phyloP scores from a whole-genome alignment of 768 basidiomycete species.

The Gloeopeniophorella convolvens region DNA sequence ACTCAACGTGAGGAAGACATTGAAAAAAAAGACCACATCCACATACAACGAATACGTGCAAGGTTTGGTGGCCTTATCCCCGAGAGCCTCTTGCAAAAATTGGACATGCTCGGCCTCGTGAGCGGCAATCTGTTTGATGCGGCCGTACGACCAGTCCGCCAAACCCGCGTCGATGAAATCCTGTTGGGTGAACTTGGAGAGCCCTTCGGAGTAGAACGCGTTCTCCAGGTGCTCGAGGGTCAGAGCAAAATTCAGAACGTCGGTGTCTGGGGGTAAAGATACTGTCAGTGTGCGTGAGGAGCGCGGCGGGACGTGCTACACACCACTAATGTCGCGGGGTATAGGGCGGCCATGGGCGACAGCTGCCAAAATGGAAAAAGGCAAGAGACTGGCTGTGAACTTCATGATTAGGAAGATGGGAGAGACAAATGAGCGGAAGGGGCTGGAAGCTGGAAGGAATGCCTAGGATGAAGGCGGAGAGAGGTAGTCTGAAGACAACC shows the following conservation, averaged over 20 bases:
- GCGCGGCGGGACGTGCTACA: not conserved
- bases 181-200: conserved; percentile 32
- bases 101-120: conserved; percentile 40
- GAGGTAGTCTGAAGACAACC: conserved; percentile 5
- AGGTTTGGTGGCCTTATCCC: conserved; percentile 31
- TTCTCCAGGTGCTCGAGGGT: conserved; percentile 35
- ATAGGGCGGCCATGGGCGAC: conserved; percentile 10
- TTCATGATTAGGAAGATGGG: conserved; percentile 3
- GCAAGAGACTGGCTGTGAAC: not conserved
- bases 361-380: not conserved
- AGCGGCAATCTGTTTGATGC: conserved; percentile 31
- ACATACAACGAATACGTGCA: conserved; percentile 35
- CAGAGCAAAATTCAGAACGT: conserved; percentile 30
- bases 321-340: conserved; percentile 11
- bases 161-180: conserved; percentile 35
- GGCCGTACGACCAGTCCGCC: conserved; percentile 32
- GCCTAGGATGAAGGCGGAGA: conserved; percentile 1
- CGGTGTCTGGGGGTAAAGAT: conserved; percentile 15
- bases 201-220: conserved; percentile 28
- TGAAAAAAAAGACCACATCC: not conserved
- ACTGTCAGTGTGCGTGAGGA: not conserved
- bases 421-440: conserved; percentile 14
- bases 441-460: not conserved
- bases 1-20: not conserved
- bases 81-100: conserved; percentile 31